Evolutionary conservation across 305 asterid species (phyloP).

Genomic region (Andrographis paniculata): DNA sequence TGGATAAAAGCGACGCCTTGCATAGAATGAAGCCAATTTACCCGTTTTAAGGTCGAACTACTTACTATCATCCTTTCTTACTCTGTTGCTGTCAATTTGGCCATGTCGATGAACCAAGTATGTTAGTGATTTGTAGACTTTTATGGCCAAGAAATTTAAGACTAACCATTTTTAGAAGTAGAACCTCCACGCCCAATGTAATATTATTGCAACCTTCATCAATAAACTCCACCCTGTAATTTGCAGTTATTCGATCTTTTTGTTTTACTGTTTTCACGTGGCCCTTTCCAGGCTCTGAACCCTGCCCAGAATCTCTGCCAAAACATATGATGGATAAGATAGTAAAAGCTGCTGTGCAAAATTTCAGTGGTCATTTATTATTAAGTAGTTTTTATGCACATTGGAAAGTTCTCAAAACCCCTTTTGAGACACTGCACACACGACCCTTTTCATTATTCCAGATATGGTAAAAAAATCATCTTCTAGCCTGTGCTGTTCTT

Average conservation of each 20-base stretch:
- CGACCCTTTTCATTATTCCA: no score
- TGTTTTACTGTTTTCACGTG: no score
- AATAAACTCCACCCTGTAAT: background rate
- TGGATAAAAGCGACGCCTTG: conserved; percentile 34
- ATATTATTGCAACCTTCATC: background rate
- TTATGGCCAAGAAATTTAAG: conserved; percentile 26
- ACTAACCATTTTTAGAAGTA: conserved; percentile 33
- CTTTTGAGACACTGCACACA: no score
- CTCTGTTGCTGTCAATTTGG: conserved; percentile 13
- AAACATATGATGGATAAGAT: no score
- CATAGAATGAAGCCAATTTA: conserved; percentile 7
- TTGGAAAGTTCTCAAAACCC: no score
- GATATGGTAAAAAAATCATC: no score
- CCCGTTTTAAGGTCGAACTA: conserved; percentile 3
- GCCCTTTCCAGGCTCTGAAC: no score
- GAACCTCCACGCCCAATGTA: conserved; percentile 19
- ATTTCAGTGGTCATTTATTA: no score
- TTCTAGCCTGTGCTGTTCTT: no score
- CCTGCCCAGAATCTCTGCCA: no score
- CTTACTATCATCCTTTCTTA: background rate
- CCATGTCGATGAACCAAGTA: conserved; percentile 13
- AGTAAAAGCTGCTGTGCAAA: no score
- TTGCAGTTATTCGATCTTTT: background rate
- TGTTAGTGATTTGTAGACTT: conserved; percentile 31
- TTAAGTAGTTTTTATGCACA: no score